Percentiles rank a stretch among this genome's conserved stretches.
phyloP scores from a whole-genome alignment of 352 stramenopile species.

The Pilasporangium apinafurcum region DNA sequence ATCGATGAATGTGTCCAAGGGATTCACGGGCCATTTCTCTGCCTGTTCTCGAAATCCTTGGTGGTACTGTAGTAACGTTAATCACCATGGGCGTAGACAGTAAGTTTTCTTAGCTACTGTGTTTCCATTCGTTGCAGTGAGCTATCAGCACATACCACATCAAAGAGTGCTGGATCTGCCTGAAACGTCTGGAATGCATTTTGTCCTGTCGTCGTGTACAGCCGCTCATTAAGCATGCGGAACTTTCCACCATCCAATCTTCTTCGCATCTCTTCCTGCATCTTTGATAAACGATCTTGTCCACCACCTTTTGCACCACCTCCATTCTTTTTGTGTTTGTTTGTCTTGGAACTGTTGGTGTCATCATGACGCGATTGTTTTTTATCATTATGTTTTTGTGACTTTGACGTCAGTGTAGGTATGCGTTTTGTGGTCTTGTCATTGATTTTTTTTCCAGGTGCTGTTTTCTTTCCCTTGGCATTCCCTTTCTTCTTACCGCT shows the following conservation, averaged over 20 bases:
- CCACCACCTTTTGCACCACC: constrained; percentile 6
- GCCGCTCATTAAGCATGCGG: constrained; percentile 97
- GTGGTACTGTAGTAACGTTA: constrained; percentile 82
- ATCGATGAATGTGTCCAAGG: constrained; percentile 95
- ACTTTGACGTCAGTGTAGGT: too few relatives aligned
- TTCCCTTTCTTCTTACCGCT: too few relatives aligned
- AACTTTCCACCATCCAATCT: constrained; percentile 94
- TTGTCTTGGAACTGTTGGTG: background rate
- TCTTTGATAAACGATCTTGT: constrained; percentile 38
- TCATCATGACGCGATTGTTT: too few relatives aligned
- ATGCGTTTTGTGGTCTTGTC: too few relatives aligned
- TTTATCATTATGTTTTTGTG: too few relatives aligned
- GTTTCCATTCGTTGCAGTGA: background rate
- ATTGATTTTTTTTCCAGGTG: too few relatives aligned
- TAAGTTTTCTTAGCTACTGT: background rate
- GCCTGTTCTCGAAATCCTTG: constrained; percentile 97
- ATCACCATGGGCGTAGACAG: background rate
- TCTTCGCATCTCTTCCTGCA: constrained; percentile 79
- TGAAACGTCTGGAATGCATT: constrained; percentile 91
- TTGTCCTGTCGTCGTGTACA: constrained; percentile 95
- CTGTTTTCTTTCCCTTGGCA: too few relatives aligned
- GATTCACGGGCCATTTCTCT: constrained; percentile 96
- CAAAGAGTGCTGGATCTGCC: constrained; percentile 92
- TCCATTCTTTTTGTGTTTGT: constrained; percentile 6
- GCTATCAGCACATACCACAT: constrained; percentile 43